Percentiles rank a stretch among this genome's conserved stretches.
Evolutionary conservation across 345 rosid genomes (phyloP).

Genomic region (Salix exigua): DNA sequence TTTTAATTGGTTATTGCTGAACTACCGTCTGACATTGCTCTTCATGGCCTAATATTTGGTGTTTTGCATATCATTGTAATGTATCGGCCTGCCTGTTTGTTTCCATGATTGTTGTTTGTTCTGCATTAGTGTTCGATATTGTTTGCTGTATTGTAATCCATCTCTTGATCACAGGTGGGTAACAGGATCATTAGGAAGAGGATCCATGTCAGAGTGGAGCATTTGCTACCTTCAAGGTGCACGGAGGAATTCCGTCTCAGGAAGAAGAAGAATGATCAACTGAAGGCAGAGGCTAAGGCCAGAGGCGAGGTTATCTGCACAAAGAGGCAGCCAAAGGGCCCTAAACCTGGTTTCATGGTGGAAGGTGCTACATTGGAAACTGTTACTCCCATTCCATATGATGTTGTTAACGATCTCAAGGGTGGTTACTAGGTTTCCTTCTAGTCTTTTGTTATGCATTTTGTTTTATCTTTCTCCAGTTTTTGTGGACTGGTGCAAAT

Average conservation of each 20-base stretch:
- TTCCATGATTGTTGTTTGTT: too few species aligned
- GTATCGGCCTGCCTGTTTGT: neutral
- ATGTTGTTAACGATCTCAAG: slow-evolving; percentile 74
- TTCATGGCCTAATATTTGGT: neutral
- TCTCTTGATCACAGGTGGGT: slow-evolving; percentile 35
- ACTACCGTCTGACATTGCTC: neutral
- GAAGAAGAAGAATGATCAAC: slow-evolving; percentile 54
- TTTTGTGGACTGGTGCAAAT: neutral
- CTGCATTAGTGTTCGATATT: too few species aligned
- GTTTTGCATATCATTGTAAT: neutral
- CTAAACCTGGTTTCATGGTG: slow-evolving; percentile 72
- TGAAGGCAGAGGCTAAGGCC: slow-evolving; percentile 71
- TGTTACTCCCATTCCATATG: slow-evolving; percentile 73
- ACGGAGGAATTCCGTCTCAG: slow-evolving; percentile 55
- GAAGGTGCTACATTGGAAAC: slow-evolving; percentile 77
- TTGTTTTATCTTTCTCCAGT: neutral
- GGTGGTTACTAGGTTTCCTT: slow-evolving; percentile 50
- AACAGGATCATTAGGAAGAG: slow-evolving; percentile 62
- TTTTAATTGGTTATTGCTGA: neutral
- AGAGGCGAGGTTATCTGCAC: slow-evolving; percentile 61
- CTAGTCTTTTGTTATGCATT: neutral
- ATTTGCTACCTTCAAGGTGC: slow-evolving; percentile 64
- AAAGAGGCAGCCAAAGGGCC: slow-evolving; percentile 70
- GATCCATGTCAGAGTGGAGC: slow-evolving; percentile 68
- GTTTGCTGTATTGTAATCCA: too few species aligned